These are phyloP conservation scores for Suhomyces bokatorum DNA, from an alignment of 1,139 yeast genomes.

Conservation along the genomic window DNA sequence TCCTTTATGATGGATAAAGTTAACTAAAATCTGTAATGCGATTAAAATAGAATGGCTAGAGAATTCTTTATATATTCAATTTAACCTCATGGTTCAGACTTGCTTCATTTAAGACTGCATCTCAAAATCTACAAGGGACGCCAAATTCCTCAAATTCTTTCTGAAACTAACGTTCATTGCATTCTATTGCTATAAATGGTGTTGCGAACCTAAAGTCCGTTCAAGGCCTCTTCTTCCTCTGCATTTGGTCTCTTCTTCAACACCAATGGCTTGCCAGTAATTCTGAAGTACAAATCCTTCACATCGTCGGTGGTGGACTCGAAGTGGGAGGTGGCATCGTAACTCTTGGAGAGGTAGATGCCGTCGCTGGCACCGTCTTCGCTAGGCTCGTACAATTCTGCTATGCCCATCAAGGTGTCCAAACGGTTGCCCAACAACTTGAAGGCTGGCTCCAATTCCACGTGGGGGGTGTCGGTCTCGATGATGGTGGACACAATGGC, in stretches of 20 bases:
- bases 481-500: slow-evolving; percentile 94
- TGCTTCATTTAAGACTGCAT: too few relatives aligned
- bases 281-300: slow-evolving; percentile 83
- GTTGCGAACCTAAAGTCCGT: slow-evolving; percentile 15
- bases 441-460: slow-evolving; percentile 93
- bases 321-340: slow-evolving; percentile 94
- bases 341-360: slow-evolving; percentile 81
- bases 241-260: slow-evolving; percentile 70
- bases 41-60: too few relatives aligned
- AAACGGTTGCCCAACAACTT: slow-evolving; percentile 76
- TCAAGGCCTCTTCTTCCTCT: slow-evolving; percentile 52
- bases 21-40: too few relatives aligned
- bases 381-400: slow-evolving; percentile 85
- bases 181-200: too few relatives aligned
- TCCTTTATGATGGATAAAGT: too few relatives aligned
- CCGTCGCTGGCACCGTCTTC: slow-evolving; percentile 81
- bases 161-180: too few relatives aligned
- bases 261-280: slow-evolving; percentile 89
- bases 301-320: slow-evolving; percentile 97
- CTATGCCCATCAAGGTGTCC: slow-evolving; percentile 94
- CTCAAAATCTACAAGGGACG: too few relatives aligned
- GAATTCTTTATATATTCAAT: too few relatives aligned
- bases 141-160: too few relatives aligned
- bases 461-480: slow-evolving; percentile 91
- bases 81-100: too few relatives aligned